Evolutionary conservation across 1,284 basidiomycete genomes (phyloP), one percentile per base, ranked within the genome.

Genomic region (Austroboletus olivaceoglutinosus): DNA sequence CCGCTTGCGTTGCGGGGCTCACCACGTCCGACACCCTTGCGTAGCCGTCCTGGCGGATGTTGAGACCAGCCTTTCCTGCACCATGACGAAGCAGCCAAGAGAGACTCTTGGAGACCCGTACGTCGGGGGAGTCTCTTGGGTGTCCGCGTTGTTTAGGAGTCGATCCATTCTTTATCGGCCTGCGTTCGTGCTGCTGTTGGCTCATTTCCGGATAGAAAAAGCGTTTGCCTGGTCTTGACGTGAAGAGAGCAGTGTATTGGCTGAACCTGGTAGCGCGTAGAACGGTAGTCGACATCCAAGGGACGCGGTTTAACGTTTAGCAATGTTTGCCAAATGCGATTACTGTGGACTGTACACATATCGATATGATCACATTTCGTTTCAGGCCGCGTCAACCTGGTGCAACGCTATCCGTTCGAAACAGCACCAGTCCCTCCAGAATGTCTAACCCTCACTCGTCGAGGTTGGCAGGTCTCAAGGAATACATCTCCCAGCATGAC

Each of bases 41-140:
- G 57, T 79, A 90, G 2, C 89, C 89, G 56, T 91, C 87, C 6
- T 72, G 61, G 7, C 86, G 77, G 51, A 91, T 79, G 7, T 68
- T 57, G 15, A 91, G 61, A 0, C 75, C 73, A 58, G 85, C 80
- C 52, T 80, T 81, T 43, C 74, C 72, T 6, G 86, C 86, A 1
- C 83, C 85, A 61, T 91, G 87, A 8, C 89, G 77, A 11, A 91
- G 74, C 37, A 91, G 75, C 67, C 83, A 87, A 0, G 86, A 78
- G 5, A 90, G 70, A 1, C 80, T 77, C 61, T 86, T 86, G 21
- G 82, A 85, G 30, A 83, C 19, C 10, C 66, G 62, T 39, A 57
- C 25, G 8, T 66, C 47, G 27, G 56, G 58, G 15, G 54, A 29
- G 40, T 67, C 67, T 30, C 52, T 55, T 33, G 58, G 62, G 30